Evolutionary conservation across 768 basidiomycete genomes (phyloP).

Genomic region (Psilocybe cubensis): DNA sequence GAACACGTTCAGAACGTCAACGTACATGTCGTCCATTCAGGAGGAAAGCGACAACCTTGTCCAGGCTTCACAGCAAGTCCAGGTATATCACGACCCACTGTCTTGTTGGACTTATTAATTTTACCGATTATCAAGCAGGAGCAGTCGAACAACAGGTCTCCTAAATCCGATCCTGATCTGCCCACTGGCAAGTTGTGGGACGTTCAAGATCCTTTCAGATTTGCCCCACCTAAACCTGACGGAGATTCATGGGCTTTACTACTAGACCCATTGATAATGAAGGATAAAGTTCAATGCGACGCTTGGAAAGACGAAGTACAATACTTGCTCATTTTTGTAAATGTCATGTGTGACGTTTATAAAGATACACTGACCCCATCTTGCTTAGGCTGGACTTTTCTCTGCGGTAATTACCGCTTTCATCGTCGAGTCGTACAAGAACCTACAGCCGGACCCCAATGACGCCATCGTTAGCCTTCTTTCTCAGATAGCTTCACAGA

Average conservation of each 20-base stretch:
- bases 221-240: conserved; percentile 4
- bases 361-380: neutral
- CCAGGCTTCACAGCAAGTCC: too few relatives aligned
- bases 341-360: neutral
- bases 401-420: conserved; percentile 24
- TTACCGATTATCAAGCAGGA: too few relatives aligned
- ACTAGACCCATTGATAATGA: conserved; percentile 1
- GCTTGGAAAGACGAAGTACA: conserved; percentile 26
- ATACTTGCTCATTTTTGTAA: conserved; percentile 23
- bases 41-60: too few relatives aligned
- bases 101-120: too few relatives aligned
- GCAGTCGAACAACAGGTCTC: too few relatives aligned
- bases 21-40: too few relatives aligned
- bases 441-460: conserved; percentile 17
- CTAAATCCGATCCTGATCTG: too few relatives aligned
- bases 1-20: too few relatives aligned
- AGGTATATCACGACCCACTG: too few relatives aligned
- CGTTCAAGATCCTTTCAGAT: neutral
- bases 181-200: neutral
- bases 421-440: conserved; percentile 21
- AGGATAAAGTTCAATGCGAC: conserved; percentile 13
- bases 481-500: neutral
- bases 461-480: neutral
- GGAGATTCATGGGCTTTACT: conserved; percentile 12
- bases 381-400: conserved; percentile 22